These are phyloP conservation scores for Plasmodium vinckei DNA, from an alignment of 169 alveolate genomes.

Conservation along the genomic window DNA sequence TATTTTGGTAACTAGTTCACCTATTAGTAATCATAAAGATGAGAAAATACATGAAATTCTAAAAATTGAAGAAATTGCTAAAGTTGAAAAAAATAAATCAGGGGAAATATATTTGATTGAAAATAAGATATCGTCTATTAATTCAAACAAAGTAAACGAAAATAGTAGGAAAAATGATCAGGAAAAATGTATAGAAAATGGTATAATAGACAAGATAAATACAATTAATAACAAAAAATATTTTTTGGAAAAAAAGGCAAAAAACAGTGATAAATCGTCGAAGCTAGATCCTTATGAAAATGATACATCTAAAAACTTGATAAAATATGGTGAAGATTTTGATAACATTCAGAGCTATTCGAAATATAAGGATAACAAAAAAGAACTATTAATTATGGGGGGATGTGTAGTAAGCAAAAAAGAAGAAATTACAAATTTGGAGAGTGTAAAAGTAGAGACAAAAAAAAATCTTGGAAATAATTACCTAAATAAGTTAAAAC, in stretches of 20 bases:
- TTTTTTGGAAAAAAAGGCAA: background rate
- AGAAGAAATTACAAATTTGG: background rate
- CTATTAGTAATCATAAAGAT: background rate
- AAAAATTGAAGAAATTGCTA: background rate
- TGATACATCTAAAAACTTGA: background rate
- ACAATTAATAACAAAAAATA: background rate
- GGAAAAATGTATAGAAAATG: background rate
- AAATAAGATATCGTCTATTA: background rate
- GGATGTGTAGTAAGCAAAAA: background rate
- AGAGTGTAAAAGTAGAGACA: background rate
- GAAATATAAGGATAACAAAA: background rate
- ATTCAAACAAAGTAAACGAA: background rate
- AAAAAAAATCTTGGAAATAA: background rate
- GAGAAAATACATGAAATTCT: background rate
- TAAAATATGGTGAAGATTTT: background rate
- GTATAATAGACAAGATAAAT: background rate
- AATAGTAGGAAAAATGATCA: background rate
- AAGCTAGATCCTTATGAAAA: background rate
- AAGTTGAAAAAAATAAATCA: background rate
- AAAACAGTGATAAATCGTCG: background rate
- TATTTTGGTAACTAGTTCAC: no score
- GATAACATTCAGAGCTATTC: background rate
- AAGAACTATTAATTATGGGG: background rate
- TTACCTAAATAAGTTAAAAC: constrained; percentile 20
- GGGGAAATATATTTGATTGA: background rate